phyloP scores from a whole-genome alignment of 2,329 filamentous ascomycete species.

The Xylariaceae sp. region DNA sequence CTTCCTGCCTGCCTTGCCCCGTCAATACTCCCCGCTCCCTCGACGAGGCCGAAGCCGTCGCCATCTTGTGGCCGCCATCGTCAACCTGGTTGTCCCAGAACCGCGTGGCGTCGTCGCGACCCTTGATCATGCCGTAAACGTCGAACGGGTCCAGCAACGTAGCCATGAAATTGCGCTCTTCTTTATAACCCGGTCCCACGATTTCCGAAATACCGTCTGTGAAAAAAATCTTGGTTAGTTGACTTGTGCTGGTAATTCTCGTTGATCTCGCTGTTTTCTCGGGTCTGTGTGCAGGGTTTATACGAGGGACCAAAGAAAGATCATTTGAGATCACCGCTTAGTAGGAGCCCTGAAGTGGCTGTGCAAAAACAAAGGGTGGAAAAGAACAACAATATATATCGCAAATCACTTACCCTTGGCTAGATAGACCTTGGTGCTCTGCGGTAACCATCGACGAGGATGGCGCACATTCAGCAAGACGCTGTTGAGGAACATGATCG shows the following conservation, averaged over 20 bases:
- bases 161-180: conserved; percentile 39
- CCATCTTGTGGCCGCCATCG: not conserved
- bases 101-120: conserved; percentile 31
- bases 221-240: not conserved
- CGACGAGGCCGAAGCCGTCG: not conserved
- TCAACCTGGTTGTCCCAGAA: conserved; percentile 34
- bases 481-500: conserved; percentile 48
- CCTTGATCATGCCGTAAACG: conserved; percentile 33
- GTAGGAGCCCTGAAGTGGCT: not conserved
- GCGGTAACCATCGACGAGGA: conserved; percentile 47
- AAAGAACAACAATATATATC: not conserved
- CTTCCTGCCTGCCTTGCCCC: not conserved
- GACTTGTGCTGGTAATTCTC: too few species aligned
- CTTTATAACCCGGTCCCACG: conserved; percentile 44
- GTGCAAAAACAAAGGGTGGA: not conserved
- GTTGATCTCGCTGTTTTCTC: too few species aligned
- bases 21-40: not conserved
- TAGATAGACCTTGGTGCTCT: conserved; percentile 45
- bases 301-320: too few species aligned
- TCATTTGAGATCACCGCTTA: not conserved
- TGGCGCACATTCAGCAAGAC: conserved; percentile 47
- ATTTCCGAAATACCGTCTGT: conserved; percentile 44
- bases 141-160: conserved; percentile 42
- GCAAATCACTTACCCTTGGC: conserved; percentile 30
- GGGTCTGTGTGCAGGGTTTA: too few species aligned